These are phyloP conservation scores for Leishmania gerbilli DNA, from an alignment of 208 protist species.

Conservation along the genomic window DNA sequence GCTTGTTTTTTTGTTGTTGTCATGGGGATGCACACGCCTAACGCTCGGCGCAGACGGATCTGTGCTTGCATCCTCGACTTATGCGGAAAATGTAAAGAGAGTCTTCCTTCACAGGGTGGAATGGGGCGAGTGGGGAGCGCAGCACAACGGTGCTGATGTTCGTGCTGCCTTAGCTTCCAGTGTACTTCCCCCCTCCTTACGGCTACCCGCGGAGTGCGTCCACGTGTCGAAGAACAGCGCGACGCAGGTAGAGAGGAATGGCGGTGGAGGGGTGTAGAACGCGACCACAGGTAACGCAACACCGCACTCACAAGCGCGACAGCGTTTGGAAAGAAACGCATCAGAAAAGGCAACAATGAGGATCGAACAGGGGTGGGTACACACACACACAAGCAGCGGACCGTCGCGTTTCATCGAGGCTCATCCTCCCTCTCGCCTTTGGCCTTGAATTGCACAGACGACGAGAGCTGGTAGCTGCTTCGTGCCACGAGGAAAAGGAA, in stretches of 20 bases:
- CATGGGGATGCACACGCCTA: neutral
- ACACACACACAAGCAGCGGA: neutral
- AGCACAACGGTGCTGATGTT: neutral
- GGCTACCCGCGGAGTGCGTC: neutral
- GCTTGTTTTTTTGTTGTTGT: neutral
- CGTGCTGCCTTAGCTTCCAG: neutral
- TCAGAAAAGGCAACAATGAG: neutral
- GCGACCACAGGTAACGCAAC: neutral
- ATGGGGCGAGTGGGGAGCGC: neutral
- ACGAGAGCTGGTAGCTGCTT: neutral
- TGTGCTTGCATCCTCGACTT: neutral
- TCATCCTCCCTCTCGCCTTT: neutral
- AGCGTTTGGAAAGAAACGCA: neutral
- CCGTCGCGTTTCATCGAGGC: neutral
- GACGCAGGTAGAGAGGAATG: neutral
- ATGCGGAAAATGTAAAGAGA: neutral
- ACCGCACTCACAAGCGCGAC: neutral
- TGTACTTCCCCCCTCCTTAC: neutral
- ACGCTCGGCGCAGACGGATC: neutral
- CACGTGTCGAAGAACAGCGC: neutral
- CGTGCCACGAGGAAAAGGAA: neutral
- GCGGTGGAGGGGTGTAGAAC: neutral
- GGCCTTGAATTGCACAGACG: neutral
- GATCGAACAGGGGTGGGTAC: neutral
- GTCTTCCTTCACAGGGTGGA: neutral